Base-by-base conservation (phyloP, 768 basidiomycete species). In the Amanita subjunquillea region DNA sequence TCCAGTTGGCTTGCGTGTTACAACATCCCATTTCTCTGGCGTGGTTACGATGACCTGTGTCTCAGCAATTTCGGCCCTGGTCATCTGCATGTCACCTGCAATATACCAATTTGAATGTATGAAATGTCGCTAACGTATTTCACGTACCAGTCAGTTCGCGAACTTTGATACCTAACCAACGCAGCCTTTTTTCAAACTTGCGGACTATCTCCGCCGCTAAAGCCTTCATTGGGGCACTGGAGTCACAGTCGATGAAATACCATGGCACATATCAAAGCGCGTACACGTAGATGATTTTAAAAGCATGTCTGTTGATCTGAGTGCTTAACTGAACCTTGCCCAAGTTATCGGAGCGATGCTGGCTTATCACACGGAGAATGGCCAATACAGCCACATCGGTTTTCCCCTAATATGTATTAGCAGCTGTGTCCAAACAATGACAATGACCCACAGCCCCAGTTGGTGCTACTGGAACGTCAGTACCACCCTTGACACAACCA, bases 1-100 rank as follows among this genome's bases (percentile, higher is more conserved):
- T 6, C 94, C 93, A 1, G 88, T 92, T 1, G 95, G 92, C 64
- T 96, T 98, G 56, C 96, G 74, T 7, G 96, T 99, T 2, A 99
- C 96, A 0, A 99, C 96, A 59, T 98, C 96, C 96, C 96, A 99
- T 66, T 99, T 99, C 65, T 99, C 96, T 0, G 96, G 96, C 1
- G 96, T 99, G 2, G 96, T 99, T 6, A 99, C 93, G 54, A 99
- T 98, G 42, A 99, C 85, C 63, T 97, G 95, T 8, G 96, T 98
- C 66, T 87, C 83, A 1, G 87, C 86, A 55, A 99, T 93, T 69
- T 98, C 95, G 36, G 82, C 77, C 65, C 88, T 87, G 13, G 96
- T 91, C 65, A 99, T 69, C 65, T 98, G 96, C 94, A 98, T 98
- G 62, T 99, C 96, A 67, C 95, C 77, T 78, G 30, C 37, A 36